Evolutionary conservation across 495 filamentous ascomycete species (phyloP).

Genomic region (Penicillium atrosanguineum): DNA sequence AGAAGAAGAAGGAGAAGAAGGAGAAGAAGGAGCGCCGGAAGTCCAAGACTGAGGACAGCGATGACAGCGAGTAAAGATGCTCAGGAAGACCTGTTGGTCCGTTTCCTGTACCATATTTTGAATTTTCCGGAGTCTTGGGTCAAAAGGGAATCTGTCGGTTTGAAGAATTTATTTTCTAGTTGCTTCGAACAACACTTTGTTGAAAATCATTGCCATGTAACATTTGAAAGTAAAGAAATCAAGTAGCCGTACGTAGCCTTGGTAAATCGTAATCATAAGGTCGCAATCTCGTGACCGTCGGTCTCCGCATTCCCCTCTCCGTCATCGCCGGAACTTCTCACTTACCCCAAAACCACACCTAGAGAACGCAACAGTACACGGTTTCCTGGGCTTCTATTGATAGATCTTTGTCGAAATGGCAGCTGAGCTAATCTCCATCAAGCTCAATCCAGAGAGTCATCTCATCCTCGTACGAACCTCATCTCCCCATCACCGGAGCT

Average conservation of each 20-base stretch:
- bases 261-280: background rate
- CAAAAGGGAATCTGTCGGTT: constrained; percentile 41
- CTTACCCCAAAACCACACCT: background rate
- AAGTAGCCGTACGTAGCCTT: background rate
- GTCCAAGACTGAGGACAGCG: constrained; percentile 56
- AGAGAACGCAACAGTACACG: too few relatives aligned
- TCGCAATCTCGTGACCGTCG: constrained; percentile 12
- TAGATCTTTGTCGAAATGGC: constrained; percentile 33
- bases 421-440: constrained; percentile 56
- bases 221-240: background rate
- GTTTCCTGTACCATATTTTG: constrained; percentile 40
- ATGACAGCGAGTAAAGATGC: constrained; percentile 52
- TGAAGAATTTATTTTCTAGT: constrained; percentile 20
- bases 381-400: background rate
- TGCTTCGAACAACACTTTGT: background rate
- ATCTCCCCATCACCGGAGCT: constrained; percentile 7
- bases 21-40: constrained; percentile 70
- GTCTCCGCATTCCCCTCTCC: constrained; percentile 25
- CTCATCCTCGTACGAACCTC: constrained; percentile 58
- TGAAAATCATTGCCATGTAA: constrained; percentile 8
- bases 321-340: constrained; percentile 17
- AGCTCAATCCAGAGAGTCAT: constrained; percentile 72
- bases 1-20: constrained; percentile 70
- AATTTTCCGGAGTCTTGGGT: constrained; percentile 44
- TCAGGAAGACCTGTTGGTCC: constrained; percentile 30